phyloP scores from a whole-genome alignment of 2,329 filamentous ascomycete species.

The Dactylellina drechsleri region DNA sequence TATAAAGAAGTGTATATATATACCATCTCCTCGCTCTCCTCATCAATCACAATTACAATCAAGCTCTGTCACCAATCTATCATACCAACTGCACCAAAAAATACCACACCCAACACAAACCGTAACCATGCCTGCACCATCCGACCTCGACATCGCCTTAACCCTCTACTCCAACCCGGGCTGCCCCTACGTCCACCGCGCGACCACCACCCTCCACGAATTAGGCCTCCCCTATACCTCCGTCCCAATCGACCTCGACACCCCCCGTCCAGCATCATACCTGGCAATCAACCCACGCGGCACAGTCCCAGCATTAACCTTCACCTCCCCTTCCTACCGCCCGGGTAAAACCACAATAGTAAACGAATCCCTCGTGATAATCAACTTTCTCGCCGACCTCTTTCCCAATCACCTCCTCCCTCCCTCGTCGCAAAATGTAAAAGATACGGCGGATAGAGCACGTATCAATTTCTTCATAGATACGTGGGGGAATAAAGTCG shows the following conservation, averaged over 20 bases:
- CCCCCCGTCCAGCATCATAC: constrained; percentile 77
- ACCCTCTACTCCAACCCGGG: constrained; percentile 72
- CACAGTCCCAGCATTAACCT: constrained; percentile 55
- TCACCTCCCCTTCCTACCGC: constrained; percentile 66
- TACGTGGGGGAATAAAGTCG: constrained; percentile 73
- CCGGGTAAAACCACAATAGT: constrained; percentile 79
- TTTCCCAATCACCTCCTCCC: constrained; percentile 76
- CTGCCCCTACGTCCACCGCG: constrained; percentile 81
- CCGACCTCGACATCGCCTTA: constrained; percentile 32
- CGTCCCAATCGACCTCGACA: constrained; percentile 76
- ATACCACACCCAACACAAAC: constrained; percentile 13
- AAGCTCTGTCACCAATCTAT: too few species aligned
- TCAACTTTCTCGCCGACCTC: constrained; percentile 68
- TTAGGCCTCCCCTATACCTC: constrained; percentile 74
- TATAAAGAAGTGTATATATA: background rate
- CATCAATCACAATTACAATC: too few species aligned
- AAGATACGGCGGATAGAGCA: constrained; percentile 72
- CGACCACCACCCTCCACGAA: constrained; percentile 76
- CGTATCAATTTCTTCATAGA: constrained; percentile 78
- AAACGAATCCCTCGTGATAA: constrained; percentile 70
- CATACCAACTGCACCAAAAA: constrained; percentile 5
- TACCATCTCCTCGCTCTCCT: background rate
- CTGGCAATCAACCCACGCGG: constrained; percentile 76
- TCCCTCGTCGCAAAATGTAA: constrained; percentile 64
- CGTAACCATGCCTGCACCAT: too few species aligned